Evolutionary conservation across 257 asterid species (phyloP).

Genomic region (Prunella vulgaris): DNA sequence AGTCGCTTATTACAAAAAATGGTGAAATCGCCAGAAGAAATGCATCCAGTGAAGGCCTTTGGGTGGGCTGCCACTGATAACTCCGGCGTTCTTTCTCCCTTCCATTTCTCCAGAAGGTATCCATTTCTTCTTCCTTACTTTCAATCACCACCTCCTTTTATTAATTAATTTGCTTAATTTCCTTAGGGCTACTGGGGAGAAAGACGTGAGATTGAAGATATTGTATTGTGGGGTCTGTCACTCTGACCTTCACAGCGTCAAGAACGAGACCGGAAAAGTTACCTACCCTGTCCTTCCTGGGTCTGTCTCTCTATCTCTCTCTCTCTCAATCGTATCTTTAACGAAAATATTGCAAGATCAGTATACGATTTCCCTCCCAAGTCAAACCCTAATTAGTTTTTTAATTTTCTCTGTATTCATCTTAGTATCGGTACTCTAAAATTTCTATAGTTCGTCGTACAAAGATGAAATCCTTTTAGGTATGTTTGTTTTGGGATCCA

Average conservation of each 20-base stretch:
- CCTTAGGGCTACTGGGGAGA: constrained; percentile 32
- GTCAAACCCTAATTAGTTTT: no score
- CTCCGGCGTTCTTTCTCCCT: constrained; percentile 29
- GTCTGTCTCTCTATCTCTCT: neutral
- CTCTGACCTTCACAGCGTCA: constrained; percentile 33
- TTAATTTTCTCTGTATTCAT: no score
- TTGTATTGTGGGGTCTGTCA: constrained; percentile 33
- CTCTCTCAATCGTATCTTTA: no score
- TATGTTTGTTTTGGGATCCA: no score
- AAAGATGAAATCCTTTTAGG: no score
- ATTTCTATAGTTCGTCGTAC: no score
- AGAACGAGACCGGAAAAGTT: constrained; percentile 24
- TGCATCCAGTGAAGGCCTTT: constrained; percentile 32
- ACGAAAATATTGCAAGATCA: no score
- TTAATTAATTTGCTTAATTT: no score
- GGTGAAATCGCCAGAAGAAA: constrained; percentile 20
- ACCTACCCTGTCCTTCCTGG: constrained; percentile 34
- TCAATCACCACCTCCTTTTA: no score
- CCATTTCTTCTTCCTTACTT: neutral
- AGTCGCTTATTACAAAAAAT: neutral
- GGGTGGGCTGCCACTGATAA: constrained; percentile 32
- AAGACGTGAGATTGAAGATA: constrained; percentile 32
- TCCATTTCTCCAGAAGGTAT: constrained; percentile 34
- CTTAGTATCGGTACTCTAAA: no score
- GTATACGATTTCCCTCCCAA: no score